A percentile compares a stretch with the other conserved stretches of the same genome.
phyloP scores from a whole-genome alignment of 2,329 filamentous ascomycete genomes.

The Leptographium radiaticola region DNA sequence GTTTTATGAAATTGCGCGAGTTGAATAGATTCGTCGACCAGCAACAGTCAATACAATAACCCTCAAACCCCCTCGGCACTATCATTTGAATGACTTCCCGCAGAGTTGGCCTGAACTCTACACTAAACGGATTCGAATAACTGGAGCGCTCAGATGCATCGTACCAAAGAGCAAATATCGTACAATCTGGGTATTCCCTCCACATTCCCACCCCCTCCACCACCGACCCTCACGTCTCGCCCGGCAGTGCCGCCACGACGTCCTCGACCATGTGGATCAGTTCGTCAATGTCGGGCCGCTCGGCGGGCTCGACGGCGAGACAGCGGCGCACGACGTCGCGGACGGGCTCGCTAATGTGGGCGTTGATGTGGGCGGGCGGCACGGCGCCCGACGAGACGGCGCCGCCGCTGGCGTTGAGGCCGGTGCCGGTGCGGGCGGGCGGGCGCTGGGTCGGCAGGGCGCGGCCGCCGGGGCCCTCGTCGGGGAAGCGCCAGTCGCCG shows the following conservation, averaged over 20 bases:
- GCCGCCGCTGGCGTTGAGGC: constrained; percentile 16
- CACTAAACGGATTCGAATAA: no score
- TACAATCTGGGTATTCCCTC: background rate
- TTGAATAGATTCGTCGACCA: no score
- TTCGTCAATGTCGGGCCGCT: constrained; percentile 77
- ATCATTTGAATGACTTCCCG: no score
- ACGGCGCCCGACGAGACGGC: constrained; percentile 15
- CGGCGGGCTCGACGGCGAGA: constrained; percentile 71
- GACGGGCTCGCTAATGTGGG: constrained; percentile 63
- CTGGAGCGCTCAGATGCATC: no score
- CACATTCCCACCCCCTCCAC: no score
- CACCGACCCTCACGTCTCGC: constrained; percentile 21
- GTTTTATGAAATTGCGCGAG: no score
- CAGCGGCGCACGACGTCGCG: constrained; percentile 81
- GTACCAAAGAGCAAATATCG: no score
- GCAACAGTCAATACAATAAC: no score
- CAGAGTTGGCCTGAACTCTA: no score
- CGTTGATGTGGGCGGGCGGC: constrained; percentile 22
- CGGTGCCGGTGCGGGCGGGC: constrained; percentile 14
- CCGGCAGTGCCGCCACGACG: constrained; percentile 54
- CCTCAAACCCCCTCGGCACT: no score
- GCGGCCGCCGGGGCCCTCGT: constrained; percentile 55
- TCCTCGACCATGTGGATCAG: constrained; percentile 67
- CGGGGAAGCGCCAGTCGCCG: constrained; percentile 93
- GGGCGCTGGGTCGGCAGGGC: background rate